Evolutionary conservation across 1,284 basidiomycete genomes (phyloP), one percentile per base, ranked within the genome.

Genomic region (Puccinia novopanici): DNA sequence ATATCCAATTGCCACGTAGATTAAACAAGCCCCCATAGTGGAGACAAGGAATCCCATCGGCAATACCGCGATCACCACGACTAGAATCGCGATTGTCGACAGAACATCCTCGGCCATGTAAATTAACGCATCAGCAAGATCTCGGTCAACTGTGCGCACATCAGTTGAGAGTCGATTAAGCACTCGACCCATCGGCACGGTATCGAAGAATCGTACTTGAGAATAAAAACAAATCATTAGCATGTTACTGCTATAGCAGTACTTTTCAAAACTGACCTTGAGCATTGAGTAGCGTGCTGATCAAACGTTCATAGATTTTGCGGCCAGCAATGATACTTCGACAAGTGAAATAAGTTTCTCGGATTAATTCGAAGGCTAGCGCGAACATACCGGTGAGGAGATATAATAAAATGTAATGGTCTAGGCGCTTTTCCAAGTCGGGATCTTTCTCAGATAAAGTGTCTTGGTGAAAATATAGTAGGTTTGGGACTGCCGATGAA

Each of bases 161-260:
- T 86, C 85, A 81, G 84, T 84, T 27, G 84, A 84, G 13, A 85
- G 82, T 40, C 85, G 83, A 81, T 85, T 86, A 82, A 85, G 85
- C 72, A 86, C 84, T 15, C 85, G 82, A 3, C 85, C 85, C 34
- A 71, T 79, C 17, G 75, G 75, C 9, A 77, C 75, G 19, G 75
- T 77, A 42, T 85, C 83, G 15, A 85, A 85, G 42, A 85, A 85
- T 55, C 83, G 63, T 27, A 77, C 75, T 40, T 13, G 19, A n/a
- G 6, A 54, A 15, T 9, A 1, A 48, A 54, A 42, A 61, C 27
- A 1, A 3, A 45, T 72, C 50, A 61, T 27, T 24, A 42, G 17
- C 17, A 55, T 22, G 19, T 67, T 37, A 22, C 19, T 6, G 27
- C 65, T 4, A 37, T 27, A 34, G 8, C 2, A 54, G n/a, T 19